Conservation (phyloP, 192 early-diverging fungal species). For the Backusella circina region DNA sequence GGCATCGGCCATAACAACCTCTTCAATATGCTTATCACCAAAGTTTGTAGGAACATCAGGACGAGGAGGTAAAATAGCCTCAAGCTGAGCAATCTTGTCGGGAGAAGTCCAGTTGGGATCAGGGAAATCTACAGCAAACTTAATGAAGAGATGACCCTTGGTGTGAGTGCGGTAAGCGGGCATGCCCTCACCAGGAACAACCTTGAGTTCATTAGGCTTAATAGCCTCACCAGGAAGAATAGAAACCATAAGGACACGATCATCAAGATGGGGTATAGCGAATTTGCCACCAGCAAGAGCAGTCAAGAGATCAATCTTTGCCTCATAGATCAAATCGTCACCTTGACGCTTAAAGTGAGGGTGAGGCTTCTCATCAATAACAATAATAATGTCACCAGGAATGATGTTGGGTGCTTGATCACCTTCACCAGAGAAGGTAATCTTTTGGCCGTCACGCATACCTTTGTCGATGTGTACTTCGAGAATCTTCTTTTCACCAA, state of each 20-base stretch:
- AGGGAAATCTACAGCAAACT: constrained; percentile 95
- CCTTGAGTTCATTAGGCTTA: constrained; percentile 85
- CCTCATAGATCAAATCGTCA: constrained; percentile 89
- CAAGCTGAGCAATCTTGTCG: constrained; percentile 71
- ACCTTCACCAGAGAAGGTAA: constrained; percentile 93
- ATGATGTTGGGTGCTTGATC: constrained; percentile 94
- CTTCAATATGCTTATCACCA: constrained; percentile 68
- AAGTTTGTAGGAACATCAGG: constrained; percentile 41
- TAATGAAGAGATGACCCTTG: constrained; percentile 89
- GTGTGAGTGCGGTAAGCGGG: constrained; percentile 86
- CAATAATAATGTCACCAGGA: constrained; percentile 98
- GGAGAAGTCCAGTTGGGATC: constrained; percentile 70
- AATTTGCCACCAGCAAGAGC: constrained; percentile 96
- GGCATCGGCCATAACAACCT: constrained; percentile 67
- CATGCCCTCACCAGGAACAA: constrained; percentile 91
- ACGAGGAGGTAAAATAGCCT: constrained; percentile 80
- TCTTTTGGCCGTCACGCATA: constrained; percentile 95
- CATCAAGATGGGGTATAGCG: constrained; percentile 90
- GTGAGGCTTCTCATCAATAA: constrained; percentile 94
- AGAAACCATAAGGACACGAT: constrained; percentile 81
- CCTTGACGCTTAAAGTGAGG: constrained; percentile 88
- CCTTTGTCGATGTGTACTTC: constrained; percentile 98
- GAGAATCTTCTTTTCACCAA: constrained; percentile 90
- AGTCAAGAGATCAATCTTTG: constrained; percentile 91
- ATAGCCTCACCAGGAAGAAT: constrained; percentile 95